A percentile compares a stretch with the other conserved stretches of the same genome.
phyloP scores from a whole-genome alignment of 1,284 basidiomycete genomes.

The Ceratobasidium sp. region DNA sequence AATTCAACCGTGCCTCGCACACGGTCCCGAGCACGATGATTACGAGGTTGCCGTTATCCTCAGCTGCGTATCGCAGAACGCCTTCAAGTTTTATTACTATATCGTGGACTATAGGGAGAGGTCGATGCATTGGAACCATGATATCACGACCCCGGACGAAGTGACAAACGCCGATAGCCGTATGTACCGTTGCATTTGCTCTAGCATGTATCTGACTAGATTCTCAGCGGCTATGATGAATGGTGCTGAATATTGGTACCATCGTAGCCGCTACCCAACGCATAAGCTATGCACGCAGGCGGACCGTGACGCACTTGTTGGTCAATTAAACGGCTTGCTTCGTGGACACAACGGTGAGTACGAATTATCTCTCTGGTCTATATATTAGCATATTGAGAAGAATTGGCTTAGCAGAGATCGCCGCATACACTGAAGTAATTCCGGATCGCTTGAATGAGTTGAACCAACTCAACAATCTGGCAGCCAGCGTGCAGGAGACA shows the following conservation, averaged over 20 bases:
- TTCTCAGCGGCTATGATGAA: conserved; percentile 21
- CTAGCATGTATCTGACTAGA: neutral
- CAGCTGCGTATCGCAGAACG: neutral
- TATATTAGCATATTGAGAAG: neutral
- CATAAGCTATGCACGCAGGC: conserved; percentile 11
- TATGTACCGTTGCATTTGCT: neutral
- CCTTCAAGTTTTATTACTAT: conserved; percentile 18
- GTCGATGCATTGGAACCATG: conserved; percentile 9
- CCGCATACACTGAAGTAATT: neutral
- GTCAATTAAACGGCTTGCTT: neutral
- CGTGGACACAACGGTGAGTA: neutral
- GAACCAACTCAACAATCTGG: too few species aligned
- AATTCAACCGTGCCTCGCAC: neutral
- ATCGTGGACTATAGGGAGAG: conserved; percentile 1
- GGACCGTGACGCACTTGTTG: neutral
- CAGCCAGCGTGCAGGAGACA: neutral
- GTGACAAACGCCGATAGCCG: neutral
- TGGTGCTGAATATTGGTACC: conserved; percentile 35
- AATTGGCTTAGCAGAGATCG: neutral
- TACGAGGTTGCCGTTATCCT: conserved; percentile 13
- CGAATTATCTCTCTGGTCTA: neutral
- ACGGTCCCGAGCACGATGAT: neutral
- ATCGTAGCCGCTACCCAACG: conserved; percentile 6
- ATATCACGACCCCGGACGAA: neutral
- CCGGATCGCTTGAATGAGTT: neutral